These are phyloP conservation scores for Ramalina intermedia DNA, from an alignment of 495 filamentous ascomycete species.

Conservation along the genomic window DNA sequence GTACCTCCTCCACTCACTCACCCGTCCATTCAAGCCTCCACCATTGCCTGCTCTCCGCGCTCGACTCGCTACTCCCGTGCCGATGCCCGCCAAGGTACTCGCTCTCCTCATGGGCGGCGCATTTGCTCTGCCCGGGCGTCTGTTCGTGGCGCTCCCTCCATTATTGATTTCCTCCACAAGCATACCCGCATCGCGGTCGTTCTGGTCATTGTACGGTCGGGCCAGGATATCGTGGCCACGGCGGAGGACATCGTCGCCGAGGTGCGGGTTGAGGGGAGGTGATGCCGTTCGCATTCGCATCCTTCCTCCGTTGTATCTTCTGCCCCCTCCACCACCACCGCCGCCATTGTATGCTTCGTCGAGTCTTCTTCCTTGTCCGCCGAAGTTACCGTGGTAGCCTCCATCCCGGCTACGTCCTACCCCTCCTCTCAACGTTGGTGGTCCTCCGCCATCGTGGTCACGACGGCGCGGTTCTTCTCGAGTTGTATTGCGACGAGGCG, in stretches of 20 bases:
- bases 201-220: background rate
- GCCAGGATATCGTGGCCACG: constrained; percentile 3
- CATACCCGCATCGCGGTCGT: constrained; percentile 1
- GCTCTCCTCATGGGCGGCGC: constrained; percentile 4
- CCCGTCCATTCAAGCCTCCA: constrained; percentile 1
- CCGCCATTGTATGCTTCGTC: background rate
- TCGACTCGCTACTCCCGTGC: background rate
- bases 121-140: background rate
- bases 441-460: background rate
- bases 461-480: background rate
- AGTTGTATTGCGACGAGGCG: background rate
- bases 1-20: constrained; percentile 15
- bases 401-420: background rate
- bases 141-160: background rate
- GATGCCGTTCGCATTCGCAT: background rate
- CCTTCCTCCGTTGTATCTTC: background rate
- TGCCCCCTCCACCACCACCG: background rate
- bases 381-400: too few species aligned
- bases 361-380: background rate
- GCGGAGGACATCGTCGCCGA: background rate
- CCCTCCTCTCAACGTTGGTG: background rate
- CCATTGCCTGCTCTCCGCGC: too few species aligned
- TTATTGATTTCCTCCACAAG: constrained; percentile 1
- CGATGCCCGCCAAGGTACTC: constrained; percentile 12
- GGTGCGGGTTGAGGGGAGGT: background rate